Base-by-base conservation (phyloP, 1,139 yeast genomes). In the Yamadazyma membranifaciens region DNA sequence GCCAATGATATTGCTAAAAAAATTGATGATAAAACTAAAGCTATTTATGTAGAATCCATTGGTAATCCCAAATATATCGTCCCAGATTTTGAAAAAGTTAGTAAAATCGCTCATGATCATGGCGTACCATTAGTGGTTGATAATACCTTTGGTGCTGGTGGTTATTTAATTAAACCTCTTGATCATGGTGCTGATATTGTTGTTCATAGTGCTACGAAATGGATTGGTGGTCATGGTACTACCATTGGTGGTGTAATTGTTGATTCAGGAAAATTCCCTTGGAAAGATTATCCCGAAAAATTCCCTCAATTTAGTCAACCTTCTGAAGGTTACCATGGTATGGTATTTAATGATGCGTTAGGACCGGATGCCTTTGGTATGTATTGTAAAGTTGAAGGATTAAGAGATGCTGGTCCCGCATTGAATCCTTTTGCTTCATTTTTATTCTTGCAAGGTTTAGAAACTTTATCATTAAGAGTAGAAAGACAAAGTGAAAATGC, bases 171-270 rank as follows among this genome's bases (percentile, higher is more conserved):
- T 47, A 82, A 79, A 55, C 98, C 98, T 48, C 65, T 92, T 52
- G 86, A 84, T 47, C 86, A 79, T 56, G 98, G 98, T 51, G 98
- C 88, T 33, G 95, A 88, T 60, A 84, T 88, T 47, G 77, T 78
- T 29, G 80, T 76, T 33, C 96, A 91, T 66, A 89, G 97, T 43
- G 96, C 97, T 41, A 92, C 98, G 43, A 92, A 92, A 67, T 92
- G 97, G 96, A 89, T 92, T 53, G 96, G 96, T 51, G 98, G 97
- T 46, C 98, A 91, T 62, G 98, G 98, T 59, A 89, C 89, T 45
- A 87, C 97, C 39, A 83, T 92, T 63, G 97, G 87, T 40, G 98
- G 98, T 70, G 87, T 83, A 40, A 75, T 92, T 50, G 76, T 92
- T 40, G 97, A 87, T 63, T 79, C 89, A 33, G 97, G 97, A 54